These are phyloP conservation scores for Lithospermum erythrorhizon DNA, from an alignment of 257 asterid genomes.

Conservation along the genomic window DNA sequence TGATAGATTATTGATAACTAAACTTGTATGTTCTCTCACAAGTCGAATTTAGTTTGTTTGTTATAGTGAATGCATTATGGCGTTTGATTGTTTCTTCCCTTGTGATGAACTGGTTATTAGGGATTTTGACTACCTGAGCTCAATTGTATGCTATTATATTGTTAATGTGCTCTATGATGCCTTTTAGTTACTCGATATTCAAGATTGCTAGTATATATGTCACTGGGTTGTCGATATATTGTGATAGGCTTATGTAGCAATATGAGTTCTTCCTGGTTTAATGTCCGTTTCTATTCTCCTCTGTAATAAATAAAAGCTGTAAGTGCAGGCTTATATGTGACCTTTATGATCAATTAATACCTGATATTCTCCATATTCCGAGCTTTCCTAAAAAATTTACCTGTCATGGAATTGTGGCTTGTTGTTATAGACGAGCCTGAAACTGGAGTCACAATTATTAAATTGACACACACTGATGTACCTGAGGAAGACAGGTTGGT, in stretches of 20 bases:
- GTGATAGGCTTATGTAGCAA: no score
- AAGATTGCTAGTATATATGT: not conserved
- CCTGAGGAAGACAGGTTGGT: constrained; percentile 95
- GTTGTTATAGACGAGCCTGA: constrained; percentile 79
- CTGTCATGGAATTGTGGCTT: no score
- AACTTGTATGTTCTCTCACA: not conserved
- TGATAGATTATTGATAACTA: not conserved
- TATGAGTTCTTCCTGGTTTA: no score
- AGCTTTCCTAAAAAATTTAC: no score
- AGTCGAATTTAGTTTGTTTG: not conserved
- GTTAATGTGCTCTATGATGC: not conserved
- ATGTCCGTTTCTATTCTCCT: no score
- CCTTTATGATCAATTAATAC: not conserved
- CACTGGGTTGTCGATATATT: not conserved
- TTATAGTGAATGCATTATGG: not conserved
- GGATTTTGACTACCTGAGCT: not conserved
- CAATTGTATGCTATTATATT: not conserved
- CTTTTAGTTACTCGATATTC: not conserved
- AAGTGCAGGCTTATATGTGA: not conserved
- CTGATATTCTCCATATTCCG: not conserved
- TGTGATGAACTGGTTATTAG: not conserved
- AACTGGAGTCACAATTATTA: constrained; percentile 64
- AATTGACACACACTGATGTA: constrained; percentile 65
- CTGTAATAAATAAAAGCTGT: no score
- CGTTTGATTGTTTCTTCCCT: not conserved